These are phyloP conservation scores for Pelagomonas calceolata DNA, from an alignment of 108 stramenopile species.

Conservation along the genomic window DNA sequence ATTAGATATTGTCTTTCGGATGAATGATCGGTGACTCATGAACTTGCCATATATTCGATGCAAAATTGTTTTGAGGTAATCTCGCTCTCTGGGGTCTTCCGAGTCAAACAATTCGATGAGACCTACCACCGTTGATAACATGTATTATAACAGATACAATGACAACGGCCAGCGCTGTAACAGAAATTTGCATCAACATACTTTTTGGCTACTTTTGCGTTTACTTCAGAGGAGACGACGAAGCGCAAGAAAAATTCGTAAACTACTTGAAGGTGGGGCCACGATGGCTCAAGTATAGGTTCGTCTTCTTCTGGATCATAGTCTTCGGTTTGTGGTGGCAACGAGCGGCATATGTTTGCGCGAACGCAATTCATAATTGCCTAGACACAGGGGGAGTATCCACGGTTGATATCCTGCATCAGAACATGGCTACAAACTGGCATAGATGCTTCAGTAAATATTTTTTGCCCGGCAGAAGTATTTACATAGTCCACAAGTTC, in stretches of 20 bases:
- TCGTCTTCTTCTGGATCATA: slow-evolving; percentile 99
- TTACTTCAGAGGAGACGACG: slow-evolving; percentile 85
- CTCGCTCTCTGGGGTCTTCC: slow-evolving; percentile 97
- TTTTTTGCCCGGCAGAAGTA: slow-evolving; percentile 92
- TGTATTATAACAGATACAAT: not conserved
- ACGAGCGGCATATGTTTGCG: slow-evolving; percentile 89
- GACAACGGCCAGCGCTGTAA: not conserved
- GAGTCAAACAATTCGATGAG: slow-evolving; percentile 94
- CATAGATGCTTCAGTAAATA: slow-evolving; percentile 91
- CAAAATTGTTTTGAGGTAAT: slow-evolving; percentile 97
- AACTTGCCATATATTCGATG: slow-evolving; percentile 99
- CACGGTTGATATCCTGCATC: not conserved
- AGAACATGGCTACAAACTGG: slow-evolving; percentile 35
- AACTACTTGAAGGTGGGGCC: slow-evolving; percentile 98
- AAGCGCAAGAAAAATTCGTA: slow-evolving; percentile 99
- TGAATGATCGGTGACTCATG: slow-evolving; percentile 94
- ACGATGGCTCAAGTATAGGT: slow-evolving; percentile 87
- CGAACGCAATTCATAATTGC: slow-evolving; percentile 55
- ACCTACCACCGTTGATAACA: slow-evolving; percentile 63
- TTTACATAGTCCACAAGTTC: slow-evolving; percentile 97
- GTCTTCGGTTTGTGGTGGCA: slow-evolving; percentile 92
- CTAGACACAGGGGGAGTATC: not conserved
- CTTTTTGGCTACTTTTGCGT: slow-evolving; percentile 96
- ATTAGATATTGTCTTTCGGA: slow-evolving; percentile 88
- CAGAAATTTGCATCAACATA: slow-evolving; percentile 38